Evolutionary conservation across 805 yeast species (phyloP).

Genomic region (Vanderwaltozyma polyspora): DNA sequence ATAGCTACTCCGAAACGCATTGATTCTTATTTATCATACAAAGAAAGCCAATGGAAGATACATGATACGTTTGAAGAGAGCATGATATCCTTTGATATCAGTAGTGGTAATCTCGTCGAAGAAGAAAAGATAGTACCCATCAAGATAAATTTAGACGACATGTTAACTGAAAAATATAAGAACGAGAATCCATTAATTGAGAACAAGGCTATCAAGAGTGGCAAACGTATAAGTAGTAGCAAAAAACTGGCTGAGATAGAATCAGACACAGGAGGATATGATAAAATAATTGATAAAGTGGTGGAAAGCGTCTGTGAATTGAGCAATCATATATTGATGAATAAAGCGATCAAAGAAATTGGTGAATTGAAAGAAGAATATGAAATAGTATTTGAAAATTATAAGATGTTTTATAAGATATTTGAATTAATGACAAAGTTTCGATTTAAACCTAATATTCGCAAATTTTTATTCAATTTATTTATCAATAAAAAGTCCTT

Average conservation of each 20-base stretch:
- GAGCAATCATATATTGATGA: constrained; percentile 43
- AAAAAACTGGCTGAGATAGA: too few species aligned
- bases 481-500: constrained; percentile 44
- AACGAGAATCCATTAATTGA: constrained; percentile 18
- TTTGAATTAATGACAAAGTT: constrained; percentile 42
- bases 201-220: neutral
- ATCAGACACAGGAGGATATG: too few species aligned
- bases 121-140: constrained; percentile 8
- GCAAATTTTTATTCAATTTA: constrained; percentile 56
- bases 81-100: constrained; percentile 10
- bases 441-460: constrained; percentile 48
- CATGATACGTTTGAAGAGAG: constrained; percentile 12
- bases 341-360: constrained; percentile 47
- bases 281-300: constrained; percentile 21
- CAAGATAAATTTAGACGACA: constrained; percentile 13
- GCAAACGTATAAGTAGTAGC: too few species aligned
- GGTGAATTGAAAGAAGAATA: constrained; percentile 39
- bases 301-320: constrained; percentile 38
- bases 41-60: constrained; percentile 13
- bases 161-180: constrained; percentile 16
- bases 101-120: constrained; percentile 10
- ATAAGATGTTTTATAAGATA: constrained; percentile 43
- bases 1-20: constrained; percentile 31
- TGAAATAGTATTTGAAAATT: constrained; percentile 38
- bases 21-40: constrained; percentile 24